phyloP scores from a whole-genome alignment of 176 grass and related monocot genomes.

The Rhynchospora pubera region DNA sequence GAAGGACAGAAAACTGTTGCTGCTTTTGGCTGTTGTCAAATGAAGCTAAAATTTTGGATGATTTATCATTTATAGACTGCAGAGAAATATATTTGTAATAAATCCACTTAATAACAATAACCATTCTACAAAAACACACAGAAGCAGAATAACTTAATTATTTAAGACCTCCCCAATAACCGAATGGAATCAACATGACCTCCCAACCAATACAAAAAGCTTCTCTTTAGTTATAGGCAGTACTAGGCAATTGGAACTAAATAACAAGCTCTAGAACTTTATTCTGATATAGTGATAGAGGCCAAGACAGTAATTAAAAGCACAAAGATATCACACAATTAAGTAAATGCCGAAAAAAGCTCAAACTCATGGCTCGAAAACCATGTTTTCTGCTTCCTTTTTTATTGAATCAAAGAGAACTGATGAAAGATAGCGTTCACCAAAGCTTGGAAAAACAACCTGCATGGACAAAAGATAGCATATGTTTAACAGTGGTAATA shows the following conservation, averaged over 20 bases:
- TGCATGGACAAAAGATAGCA: background rate
- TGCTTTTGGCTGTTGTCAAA: too few relatives aligned
- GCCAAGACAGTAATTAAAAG: background rate
- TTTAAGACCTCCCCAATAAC: background rate
- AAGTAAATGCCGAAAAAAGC: background rate
- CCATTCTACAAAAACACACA: background rate
- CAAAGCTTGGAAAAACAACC: slow-evolving; percentile 24
- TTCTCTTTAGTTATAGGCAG: background rate
- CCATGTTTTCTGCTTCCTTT: slow-evolving; percentile 25
- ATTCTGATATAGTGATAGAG: background rate
- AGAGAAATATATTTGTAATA: too few relatives aligned
- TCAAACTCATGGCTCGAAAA: slow-evolving; percentile 8
- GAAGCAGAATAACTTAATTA: background rate
- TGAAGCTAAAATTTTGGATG: too few relatives aligned
- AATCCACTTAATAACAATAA: too few relatives aligned
- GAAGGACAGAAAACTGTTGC: too few relatives aligned
- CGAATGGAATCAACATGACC: background rate
- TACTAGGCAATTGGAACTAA: background rate
- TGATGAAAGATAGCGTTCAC: slow-evolving; percentile 24
- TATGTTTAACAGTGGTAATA: background rate
- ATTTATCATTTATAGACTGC: too few relatives aligned
- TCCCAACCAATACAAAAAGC: background rate
- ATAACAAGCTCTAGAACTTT: background rate
- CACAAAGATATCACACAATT: background rate
- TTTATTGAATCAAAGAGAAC: slow-evolving; percentile 11